Base-by-base conservation (phyloP, 352 stramenopile species). In the Pythium insidiosum region DNA sequence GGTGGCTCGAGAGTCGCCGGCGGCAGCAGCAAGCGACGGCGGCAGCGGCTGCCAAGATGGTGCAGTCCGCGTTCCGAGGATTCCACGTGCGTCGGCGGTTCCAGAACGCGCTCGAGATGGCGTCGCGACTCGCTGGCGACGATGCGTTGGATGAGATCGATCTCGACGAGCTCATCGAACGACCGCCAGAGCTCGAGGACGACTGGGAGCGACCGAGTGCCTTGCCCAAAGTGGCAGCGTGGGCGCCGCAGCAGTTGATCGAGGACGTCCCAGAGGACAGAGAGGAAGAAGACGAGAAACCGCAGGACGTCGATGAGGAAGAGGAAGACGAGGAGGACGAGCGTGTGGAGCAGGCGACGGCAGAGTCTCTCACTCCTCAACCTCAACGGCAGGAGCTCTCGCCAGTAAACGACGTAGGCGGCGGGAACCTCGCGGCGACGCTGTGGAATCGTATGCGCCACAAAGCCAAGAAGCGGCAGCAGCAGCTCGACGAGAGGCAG, bases 381-480 rank as follows among this genome's bases (percentile, higher is more conserved):
- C n/a, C n/a, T n/a, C n/a, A n/a, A n/a, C n/a, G n/a, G n/a, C n/a
- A n/a, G n/a, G n/a, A n/a, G n/a, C n/a, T n/a, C n/a, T 13, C 37
- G 21, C 9, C 10, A 1, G 7, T 35, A 11, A 21, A 44, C 5
- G 38, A 37, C 29, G 47, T 31, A 20, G 25, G 33, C 26, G 28
- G 42, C 18, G 41, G 45, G 15, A 53, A 60, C 25, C 45, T 80
- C 7, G 68, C 73, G 6, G 61, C 61, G 4, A 58, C 57, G 5
- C 46, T 88, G 2, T 88, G 74, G 73, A 79, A 73, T 36, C 78
- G 76, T 25, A 88, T 88, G 76, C 61, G 63, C 12, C 67, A 71
- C 29, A 58, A 52, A 15, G 73, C 72, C 16, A 59, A 80, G 16
- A 64, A 67, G 22, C 67, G 73, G 36, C 56, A 69, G 33, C 33